These are phyloP conservation scores for Emmonsiellopsis sp. DNA, from an alignment of 2,329 filamentous ascomycete genomes.

Conservation along the genomic window DNA sequence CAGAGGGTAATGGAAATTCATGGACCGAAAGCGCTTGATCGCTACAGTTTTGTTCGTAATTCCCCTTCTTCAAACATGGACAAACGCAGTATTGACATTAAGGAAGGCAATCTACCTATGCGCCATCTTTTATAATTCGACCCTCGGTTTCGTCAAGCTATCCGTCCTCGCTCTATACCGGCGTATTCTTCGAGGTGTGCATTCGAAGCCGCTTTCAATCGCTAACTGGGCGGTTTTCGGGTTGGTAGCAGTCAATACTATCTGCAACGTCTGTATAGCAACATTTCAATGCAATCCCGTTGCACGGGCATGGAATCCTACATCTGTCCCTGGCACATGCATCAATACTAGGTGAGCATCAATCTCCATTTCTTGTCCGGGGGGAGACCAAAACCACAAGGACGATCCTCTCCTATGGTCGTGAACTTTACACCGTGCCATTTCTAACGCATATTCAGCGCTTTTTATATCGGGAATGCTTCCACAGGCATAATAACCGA, in stretches of 20 bases:
- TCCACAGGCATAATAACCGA: constrained; percentile 3
- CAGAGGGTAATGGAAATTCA: background rate
- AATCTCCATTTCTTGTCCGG: too few relatives aligned
- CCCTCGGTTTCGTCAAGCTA: constrained; percentile 2
- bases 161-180: constrained; percentile 1
- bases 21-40: background rate
- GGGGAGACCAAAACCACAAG: too few relatives aligned
- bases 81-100: background rate
- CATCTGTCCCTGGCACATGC: background rate
- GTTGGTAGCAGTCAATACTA: background rate
- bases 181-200: background rate
- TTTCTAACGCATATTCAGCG: background rate
- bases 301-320: background rate
- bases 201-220: background rate
- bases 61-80: background rate
- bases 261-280: background rate
- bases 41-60: background rate
- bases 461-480: constrained; percentile 2
- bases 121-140: background rate
- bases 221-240: background rate
- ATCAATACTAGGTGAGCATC: background rate
- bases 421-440: too few relatives aligned
- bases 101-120: background rate
- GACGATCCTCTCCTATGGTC: too few relatives aligned
- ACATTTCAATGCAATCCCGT: constrained; percentile 1